These are phyloP conservation scores for Exophiala oligosperma DNA, from an alignment of 2,329 filamentous ascomycete species.

Conservation along the genomic window DNA sequence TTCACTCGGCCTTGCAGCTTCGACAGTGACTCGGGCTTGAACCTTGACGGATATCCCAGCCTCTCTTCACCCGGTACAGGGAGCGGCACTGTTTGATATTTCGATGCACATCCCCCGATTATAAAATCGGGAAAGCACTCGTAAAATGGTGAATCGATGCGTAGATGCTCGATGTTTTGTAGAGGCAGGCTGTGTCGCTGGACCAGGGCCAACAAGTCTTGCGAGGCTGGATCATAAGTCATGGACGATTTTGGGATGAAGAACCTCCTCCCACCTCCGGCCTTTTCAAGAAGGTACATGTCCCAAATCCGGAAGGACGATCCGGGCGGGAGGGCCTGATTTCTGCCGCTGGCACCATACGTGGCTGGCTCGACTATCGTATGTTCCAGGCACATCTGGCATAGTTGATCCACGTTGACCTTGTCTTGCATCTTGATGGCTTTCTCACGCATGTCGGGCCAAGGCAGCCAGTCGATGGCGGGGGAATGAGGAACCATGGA, in stretches of 20 bases:
- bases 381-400: constrained; percentile 5
- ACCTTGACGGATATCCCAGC: neutral
- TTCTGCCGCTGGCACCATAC: neutral
- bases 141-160: constrained; percentile 70
- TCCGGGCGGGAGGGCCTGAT: neutral
- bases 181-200: constrained; percentile 10
- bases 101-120: neutral
- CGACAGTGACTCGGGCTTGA: neutral
- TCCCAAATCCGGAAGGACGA: constrained; percentile 15
- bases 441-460: constrained; percentile 14
- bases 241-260: neutral
- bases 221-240: constrained; percentile 2
- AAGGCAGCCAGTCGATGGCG: constrained; percentile 20
- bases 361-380: constrained; percentile 7
- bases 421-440: constrained; percentile 9
- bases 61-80: neutral
- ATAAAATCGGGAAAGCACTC: constrained; percentile 60
- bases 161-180: constrained; percentile 12
- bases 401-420: constrained; percentile 8
- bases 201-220: neutral
- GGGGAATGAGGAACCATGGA: constrained; percentile 10
- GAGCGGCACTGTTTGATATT: neutral
- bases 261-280: neutral
- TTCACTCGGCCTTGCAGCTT: neutral
- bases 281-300: constrained; percentile 11